These are phyloP conservation scores for Peterozyma toletana DNA, from an alignment of 805 yeast genomes.

Conservation along the genomic window DNA sequence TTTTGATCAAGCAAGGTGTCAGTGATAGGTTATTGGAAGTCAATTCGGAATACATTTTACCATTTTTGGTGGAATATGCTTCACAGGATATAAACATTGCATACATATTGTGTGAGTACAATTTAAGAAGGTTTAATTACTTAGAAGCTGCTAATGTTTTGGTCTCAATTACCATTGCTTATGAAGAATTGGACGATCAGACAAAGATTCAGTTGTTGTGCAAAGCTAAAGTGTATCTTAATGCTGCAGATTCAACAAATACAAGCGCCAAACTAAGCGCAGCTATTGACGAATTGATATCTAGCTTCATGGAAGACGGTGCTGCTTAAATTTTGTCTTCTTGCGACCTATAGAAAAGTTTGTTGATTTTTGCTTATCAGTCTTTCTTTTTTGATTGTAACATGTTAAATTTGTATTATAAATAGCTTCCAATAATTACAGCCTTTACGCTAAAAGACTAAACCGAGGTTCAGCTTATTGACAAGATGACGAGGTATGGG, in stretches of 20 bases:
- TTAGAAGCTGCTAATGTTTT: conserved; percentile 80
- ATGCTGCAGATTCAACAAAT: conserved; percentile 7
- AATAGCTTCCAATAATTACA: too few relatives aligned
- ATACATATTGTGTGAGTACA: conserved; percentile 81
- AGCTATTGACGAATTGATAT: conserved; percentile 14
- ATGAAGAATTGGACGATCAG: conserved; percentile 8
- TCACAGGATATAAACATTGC: conserved; percentile 63
- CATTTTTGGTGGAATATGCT: conserved; percentile 67
- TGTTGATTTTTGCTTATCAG: too few relatives aligned
- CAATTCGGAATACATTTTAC: conserved; percentile 73
- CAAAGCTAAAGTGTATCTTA: conserved; percentile 7
- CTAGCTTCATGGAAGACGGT: too few relatives aligned
- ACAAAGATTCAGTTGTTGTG: conserved; percentile 8
- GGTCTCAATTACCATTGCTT: conserved; percentile 8
- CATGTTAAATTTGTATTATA: too few relatives aligned
- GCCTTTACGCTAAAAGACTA: too few relatives aligned
- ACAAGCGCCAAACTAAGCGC: conserved; percentile 8
- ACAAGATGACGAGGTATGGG: too few relatives aligned
- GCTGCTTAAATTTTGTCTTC: too few relatives aligned
- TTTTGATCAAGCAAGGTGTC: conserved; percentile 77
- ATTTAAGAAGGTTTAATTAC: conserved; percentile 73
- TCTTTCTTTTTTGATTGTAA: too few relatives aligned
- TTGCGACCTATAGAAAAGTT: too few relatives aligned
- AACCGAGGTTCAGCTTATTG: too few relatives aligned
- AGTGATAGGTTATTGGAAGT: conserved; percentile 73